phyloP scores from a whole-genome alignment of 2,329 filamentous ascomycete genomes.

The Chalara sp. region DNA sequence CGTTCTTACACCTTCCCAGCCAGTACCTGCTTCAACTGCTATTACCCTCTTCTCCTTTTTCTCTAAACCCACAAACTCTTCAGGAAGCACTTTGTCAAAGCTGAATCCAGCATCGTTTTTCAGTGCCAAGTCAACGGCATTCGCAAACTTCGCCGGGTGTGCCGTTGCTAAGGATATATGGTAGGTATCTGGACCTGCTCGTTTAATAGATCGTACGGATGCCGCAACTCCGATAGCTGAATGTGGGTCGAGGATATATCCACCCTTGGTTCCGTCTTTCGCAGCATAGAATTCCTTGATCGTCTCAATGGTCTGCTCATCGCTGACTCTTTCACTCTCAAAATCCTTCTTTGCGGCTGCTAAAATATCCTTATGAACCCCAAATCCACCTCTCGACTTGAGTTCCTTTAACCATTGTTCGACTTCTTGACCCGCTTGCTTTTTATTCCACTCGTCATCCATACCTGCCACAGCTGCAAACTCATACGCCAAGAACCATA shows the following conservation, averaged over 20 bases:
- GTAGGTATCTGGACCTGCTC: slow-evolving; percentile 41
- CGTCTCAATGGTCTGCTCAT: slow-evolving; percentile 60
- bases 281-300: slow-evolving; percentile 48
- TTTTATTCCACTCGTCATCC: slow-evolving; percentile 60
- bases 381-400: slow-evolving; percentile 76
- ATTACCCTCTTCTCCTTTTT: slow-evolving; percentile 68
- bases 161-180: slow-evolving; percentile 87
- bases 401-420: slow-evolving; percentile 71
- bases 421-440: slow-evolving; percentile 69
- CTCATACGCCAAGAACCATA: slow-evolving; percentile 87
- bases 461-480: slow-evolving; percentile 52
- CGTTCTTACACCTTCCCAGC: slow-evolving; percentile 69
- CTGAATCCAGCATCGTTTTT: slow-evolving; percentile 64
- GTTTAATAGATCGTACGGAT: slow-evolving; percentile 59
- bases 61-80: slow-evolving; percentile 76
- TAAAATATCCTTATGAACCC: slow-evolving; percentile 69
- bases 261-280: slow-evolving; percentile 36
- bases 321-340: slow-evolving; percentile 68
- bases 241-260: slow-evolving; percentile 90
- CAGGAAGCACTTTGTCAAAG: slow-evolving; percentile 71
- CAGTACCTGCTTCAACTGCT: slow-evolving; percentile 53
- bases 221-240: slow-evolving; percentile 81
- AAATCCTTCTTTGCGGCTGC: slow-evolving; percentile 67
- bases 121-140: slow-evolving; percentile 76
- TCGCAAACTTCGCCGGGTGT: slow-evolving; percentile 90